These are phyloP conservation scores for Astrocystis sublimbata DNA, from an alignment of 495 filamentous ascomycete genomes.

Conservation along the genomic window DNA sequence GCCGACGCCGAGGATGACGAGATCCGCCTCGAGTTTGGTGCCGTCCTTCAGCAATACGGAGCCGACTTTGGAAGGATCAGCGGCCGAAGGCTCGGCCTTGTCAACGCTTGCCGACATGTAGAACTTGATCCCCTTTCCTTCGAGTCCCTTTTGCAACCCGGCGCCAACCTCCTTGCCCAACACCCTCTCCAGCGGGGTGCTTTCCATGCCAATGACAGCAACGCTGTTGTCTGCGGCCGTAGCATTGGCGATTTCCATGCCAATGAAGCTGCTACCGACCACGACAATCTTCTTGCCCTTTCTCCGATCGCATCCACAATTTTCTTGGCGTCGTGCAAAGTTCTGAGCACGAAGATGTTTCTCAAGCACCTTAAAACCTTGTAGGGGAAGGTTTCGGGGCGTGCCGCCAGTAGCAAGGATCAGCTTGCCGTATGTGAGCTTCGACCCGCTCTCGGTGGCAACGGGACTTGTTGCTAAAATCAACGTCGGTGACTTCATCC, in stretches of 20 bases:
- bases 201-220: constrained; percentile 92
- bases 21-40: constrained; percentile 77
- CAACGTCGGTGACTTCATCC: constrained; percentile 75
- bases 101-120: constrained; percentile 76
- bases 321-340: constrained; percentile 68
- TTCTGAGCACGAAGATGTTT: constrained; percentile 86
- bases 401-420: constrained; percentile 84
- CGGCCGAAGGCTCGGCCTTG: constrained; percentile 69
- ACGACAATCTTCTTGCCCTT: constrained; percentile 88
- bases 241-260: constrained; percentile 90
- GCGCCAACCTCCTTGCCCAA: constrained; percentile 81
- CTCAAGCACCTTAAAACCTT: constrained; percentile 79
- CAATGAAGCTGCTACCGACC: constrained; percentile 89
- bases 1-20: constrained; percentile 89
- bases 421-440: constrained; percentile 78
- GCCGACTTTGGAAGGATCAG: constrained; percentile 69
- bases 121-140: constrained; percentile 87
- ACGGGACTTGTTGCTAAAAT: constrained; percentile 74
- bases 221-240: constrained; percentile 74
- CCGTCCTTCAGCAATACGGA: constrained; percentile 85
- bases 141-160: constrained; percentile 73
- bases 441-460: constrained; percentile 67
- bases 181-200: constrained; percentile 79
- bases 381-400: constrained; percentile 74
- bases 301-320: constrained; percentile 79